A percentile compares a stretch with the other conserved stretches of the same genome.
Evolutionary conservation across 108 stramenopile genomes (phyloP).

Genomic region (Conticribra weissflogii): DNA sequence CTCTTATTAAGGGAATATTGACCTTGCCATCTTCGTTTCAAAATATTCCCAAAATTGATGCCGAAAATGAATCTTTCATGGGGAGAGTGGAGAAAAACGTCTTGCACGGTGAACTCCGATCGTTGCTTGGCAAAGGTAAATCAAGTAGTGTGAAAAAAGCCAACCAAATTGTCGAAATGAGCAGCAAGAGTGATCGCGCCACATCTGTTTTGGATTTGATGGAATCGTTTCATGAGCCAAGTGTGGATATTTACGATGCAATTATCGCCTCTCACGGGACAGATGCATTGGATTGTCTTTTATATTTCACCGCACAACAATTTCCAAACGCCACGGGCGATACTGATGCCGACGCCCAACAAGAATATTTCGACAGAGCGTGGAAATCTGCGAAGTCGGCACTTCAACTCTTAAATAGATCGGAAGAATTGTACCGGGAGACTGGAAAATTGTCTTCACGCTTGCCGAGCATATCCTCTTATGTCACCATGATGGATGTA

Average conservation of each 20-base stretch:
- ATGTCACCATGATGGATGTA: slow-evolving; percentile 38
- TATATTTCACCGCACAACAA: slow-evolving; percentile 3
- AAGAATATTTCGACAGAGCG: slow-evolving; percentile 3
- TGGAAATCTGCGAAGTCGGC: slow-evolving; percentile 39
- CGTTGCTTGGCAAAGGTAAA: slow-evolving; percentile 22
- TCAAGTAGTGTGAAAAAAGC: slow-evolving; percentile 1
- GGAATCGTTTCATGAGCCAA: slow-evolving; percentile 38
- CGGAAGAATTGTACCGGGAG: slow-evolving; percentile 39
- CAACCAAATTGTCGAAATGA: background rate
- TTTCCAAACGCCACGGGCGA: background rate
- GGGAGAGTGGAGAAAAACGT: background rate
- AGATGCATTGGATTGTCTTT: slow-evolving; percentile 28
- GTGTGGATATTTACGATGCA: slow-evolving; percentile 18
- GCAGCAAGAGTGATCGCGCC: slow-evolving; percentile 31
- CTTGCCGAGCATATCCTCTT: slow-evolving; percentile 34
- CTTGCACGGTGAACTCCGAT: slow-evolving; percentile 11
- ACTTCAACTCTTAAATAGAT: slow-evolving; percentile 32
- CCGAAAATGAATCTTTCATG: slow-evolving; percentile 4
- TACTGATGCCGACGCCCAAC: slow-evolving; percentile 1
- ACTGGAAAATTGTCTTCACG: slow-evolving; percentile 18
- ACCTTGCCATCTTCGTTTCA: slow-evolving; percentile 25
- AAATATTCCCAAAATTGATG: background rate
- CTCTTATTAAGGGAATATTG: slow-evolving; percentile 25
- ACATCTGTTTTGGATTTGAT: slow-evolving; percentile 31
- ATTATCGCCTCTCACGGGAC: slow-evolving; percentile 30